Percentiles rank a stretch among this genome's conserved stretches.
These are phyloP conservation scores for Mrakia frigida DNA, from an alignment of 768 basidiomycete species.

Conservation along the genomic window DNA sequence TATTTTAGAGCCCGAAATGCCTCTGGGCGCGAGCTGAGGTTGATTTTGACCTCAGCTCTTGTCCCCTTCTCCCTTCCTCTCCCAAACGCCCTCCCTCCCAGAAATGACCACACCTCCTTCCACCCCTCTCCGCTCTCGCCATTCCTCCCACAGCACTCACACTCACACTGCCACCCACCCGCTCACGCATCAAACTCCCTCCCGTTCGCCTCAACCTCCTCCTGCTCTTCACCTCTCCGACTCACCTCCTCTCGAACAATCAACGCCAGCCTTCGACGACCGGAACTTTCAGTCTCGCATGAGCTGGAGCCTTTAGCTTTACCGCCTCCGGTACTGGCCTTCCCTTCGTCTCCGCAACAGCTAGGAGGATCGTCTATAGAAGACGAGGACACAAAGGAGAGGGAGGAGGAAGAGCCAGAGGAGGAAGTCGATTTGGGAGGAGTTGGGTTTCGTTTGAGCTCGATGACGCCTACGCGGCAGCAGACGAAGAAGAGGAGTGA, in stretches of 20 bases:
- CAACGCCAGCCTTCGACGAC: background rate
- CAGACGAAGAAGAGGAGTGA: background rate
- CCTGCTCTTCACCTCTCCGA: background rate
- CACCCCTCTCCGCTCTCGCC: background rate
- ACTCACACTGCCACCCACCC: too few relatives aligned
- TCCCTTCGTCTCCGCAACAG: too few relatives aligned
- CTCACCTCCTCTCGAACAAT: background rate
- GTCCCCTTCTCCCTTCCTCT: background rate
- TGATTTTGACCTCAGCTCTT: background rate
- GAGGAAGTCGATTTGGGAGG: background rate
- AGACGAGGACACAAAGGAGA: background rate
- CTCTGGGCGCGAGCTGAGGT: too few relatives aligned
- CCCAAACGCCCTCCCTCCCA: background rate
- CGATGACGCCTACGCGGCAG: too few relatives aligned
- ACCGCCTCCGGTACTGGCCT: background rate
- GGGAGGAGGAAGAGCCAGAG: background rate
- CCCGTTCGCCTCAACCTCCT: background rate
- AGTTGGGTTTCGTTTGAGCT: background rate
- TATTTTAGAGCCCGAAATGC: too few relatives aligned
- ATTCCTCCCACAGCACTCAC: background rate
- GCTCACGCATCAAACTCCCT: too few relatives aligned
- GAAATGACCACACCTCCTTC: background rate
- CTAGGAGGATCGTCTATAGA: background rate
- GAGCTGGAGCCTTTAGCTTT: conserved; percentile 3
- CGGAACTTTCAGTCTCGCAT: conserved; percentile 17